Evolutionary conservation across 805 yeast species (phyloP).

Genomic region (Lachancea nothofagi): DNA sequence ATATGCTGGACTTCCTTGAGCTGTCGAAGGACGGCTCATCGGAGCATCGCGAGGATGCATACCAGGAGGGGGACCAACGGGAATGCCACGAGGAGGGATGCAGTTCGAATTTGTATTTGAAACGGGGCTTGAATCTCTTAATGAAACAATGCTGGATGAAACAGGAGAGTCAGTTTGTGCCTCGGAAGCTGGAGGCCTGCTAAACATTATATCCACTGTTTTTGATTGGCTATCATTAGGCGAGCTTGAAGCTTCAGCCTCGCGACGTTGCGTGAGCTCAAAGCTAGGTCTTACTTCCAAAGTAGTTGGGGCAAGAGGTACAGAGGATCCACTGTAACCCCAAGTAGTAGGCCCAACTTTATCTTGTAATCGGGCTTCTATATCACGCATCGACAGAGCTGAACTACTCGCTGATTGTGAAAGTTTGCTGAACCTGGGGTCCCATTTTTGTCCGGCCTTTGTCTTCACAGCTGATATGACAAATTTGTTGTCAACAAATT

Average conservation of each 20-base stretch:
- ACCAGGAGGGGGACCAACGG: slow-evolving; percentile 4
- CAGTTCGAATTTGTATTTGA: slow-evolving; percentile 4
- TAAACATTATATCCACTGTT: too few species aligned
- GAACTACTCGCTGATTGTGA: background rate
- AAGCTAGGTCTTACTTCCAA: slow-evolving; percentile 23
- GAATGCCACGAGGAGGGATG: too few species aligned
- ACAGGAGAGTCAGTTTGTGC: background rate
- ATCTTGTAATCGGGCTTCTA: slow-evolving; percentile 10
- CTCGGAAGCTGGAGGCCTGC: background rate
- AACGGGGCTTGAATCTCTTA: too few species aligned
- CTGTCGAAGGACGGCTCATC: background rate
- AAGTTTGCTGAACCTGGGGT: background rate
- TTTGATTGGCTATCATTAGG: background rate
- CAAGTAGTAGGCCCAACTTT: slow-evolving; percentile 6
- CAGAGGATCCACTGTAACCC: slow-evolving; percentile 33
- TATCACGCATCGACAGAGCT: slow-evolving; percentile 12
- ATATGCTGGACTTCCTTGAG: background rate
- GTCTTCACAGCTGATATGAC: slow-evolving; percentile 5
- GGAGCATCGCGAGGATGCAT: slow-evolving; percentile 1
- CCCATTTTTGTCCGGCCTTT: background rate
- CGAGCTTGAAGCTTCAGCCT: slow-evolving; percentile 6
- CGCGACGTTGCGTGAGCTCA: slow-evolving; percentile 4
- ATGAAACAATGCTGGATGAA: too few species aligned
- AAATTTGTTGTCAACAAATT: slow-evolving; percentile 8
- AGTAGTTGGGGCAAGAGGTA: slow-evolving; percentile 27